These are phyloP conservation scores for Penicillium steckii DNA, from an alignment of 495 filamentous ascomycete species.

Conservation along the genomic window DNA sequence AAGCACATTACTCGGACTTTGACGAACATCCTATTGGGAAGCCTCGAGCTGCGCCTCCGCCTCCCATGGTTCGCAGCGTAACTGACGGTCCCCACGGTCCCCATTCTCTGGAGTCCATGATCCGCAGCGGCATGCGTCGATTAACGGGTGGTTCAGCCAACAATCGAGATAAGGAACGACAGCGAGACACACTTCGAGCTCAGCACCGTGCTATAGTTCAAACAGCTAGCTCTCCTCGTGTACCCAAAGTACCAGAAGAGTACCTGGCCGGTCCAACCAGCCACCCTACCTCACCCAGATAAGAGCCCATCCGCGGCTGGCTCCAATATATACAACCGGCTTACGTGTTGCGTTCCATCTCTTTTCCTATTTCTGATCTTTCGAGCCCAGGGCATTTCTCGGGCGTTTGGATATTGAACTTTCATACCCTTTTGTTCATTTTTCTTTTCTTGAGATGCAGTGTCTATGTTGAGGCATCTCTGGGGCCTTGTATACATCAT, in stretches of 20 bases:
- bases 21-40: slow-evolving; percentile 44
- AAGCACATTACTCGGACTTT: slow-evolving; percentile 35
- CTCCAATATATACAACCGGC: background rate
- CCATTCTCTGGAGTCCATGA: slow-evolving; percentile 68
- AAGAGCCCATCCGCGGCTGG: background rate
- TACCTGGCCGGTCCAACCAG: slow-evolving; percentile 45
- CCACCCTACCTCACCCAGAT: slow-evolving; percentile 41
- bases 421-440: slow-evolving; percentile 17
- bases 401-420: slow-evolving; percentile 19
- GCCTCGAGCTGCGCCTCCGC: slow-evolving; percentile 47
- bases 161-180: slow-evolving; percentile 56
- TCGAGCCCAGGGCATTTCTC: slow-evolving; percentile 18
- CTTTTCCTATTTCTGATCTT: slow-evolving; percentile 8
- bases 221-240: slow-evolving; percentile 51
- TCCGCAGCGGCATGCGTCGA: slow-evolving; percentile 63
- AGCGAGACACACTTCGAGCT: slow-evolving; percentile 56
- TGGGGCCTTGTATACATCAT: slow-evolving; percentile 16
- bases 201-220: slow-evolving; percentile 48
- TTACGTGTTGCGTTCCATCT: background rate
- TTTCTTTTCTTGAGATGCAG: background rate
- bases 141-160: slow-evolving; percentile 60
- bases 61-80: slow-evolving; percentile 41
- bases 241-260: slow-evolving; percentile 63
- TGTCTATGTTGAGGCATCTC: background rate
- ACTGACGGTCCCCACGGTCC: slow-evolving; percentile 57